Conservation (phyloP, 148 eudicot genomes). For the Chenopodium album region DNA sequence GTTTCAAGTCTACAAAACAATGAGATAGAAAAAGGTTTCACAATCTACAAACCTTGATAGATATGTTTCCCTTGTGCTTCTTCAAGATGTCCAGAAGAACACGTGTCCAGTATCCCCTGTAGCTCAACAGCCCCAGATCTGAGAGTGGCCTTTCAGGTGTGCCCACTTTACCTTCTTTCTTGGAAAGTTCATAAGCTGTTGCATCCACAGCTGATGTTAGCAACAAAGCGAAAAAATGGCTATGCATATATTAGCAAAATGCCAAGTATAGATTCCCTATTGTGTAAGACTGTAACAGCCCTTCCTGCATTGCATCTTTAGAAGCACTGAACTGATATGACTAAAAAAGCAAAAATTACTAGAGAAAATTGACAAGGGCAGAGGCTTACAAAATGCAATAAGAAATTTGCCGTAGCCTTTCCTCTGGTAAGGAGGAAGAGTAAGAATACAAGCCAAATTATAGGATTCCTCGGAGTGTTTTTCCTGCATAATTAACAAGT, state of each 20-base stretch:
- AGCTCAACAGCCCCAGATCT: slow-evolving; percentile 91
- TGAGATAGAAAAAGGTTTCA: not conserved
- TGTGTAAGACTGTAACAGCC: not conserved
- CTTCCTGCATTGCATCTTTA: not conserved
- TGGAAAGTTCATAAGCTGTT: slow-evolving; percentile 96
- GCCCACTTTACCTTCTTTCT: slow-evolving; percentile 97
- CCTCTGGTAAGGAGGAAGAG: slow-evolving; percentile 97
- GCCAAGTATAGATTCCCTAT: slow-evolving; percentile 3
- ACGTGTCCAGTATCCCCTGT: slow-evolving; percentile 96
- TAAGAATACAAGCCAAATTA: slow-evolving; percentile 91
- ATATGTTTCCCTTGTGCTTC: slow-evolving; percentile 97
- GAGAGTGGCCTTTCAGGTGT: slow-evolving; percentile 98
- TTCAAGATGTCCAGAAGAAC: slow-evolving; percentile 89
- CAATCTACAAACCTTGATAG: slow-evolving; percentile 64
- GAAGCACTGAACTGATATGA: not conserved
- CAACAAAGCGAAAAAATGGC: not conserved
- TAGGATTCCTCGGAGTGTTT: slow-evolving; percentile 96
- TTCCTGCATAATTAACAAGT: slow-evolving; percentile 54
- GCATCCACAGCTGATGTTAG: slow-evolving; percentile 8
- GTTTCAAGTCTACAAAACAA: not conserved
- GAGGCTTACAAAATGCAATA: slow-evolving; percentile 84
- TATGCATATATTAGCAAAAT: not conserved
- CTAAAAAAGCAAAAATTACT: not conserved
- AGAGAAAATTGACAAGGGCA: not conserved
- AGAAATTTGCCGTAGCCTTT: slow-evolving; percentile 98